Percentiles rank a stretch among this genome's conserved stretches.
Evolutionary conservation across 805 yeast genomes (phyloP).

Genomic region (Kuraishia molischiana): DNA sequence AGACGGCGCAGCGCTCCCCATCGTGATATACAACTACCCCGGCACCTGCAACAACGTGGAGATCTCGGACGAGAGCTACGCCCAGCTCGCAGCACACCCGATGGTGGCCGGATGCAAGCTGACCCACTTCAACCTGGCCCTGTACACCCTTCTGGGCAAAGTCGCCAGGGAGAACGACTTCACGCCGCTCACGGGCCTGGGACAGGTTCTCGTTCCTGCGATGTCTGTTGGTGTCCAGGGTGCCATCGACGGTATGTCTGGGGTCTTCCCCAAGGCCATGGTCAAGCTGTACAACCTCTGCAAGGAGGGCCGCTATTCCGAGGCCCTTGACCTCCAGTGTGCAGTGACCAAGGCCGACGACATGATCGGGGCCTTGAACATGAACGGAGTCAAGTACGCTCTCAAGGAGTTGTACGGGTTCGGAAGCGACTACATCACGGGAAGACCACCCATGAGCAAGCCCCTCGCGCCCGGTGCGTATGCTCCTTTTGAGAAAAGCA

Average conservation of each 20-base stretch:
- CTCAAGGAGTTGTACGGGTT: slow-evolving; percentile 14
- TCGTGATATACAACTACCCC: slow-evolving; percentile 33
- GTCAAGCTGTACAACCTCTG: slow-evolving; percentile 28
- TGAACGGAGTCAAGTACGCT: slow-evolving; percentile 20
- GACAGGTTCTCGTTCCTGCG: slow-evolving; percentile 40
- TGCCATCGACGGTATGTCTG: slow-evolving; percentile 41
- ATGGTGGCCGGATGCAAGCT: slow-evolving; percentile 40
- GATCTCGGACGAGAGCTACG: slow-evolving; percentile 25
- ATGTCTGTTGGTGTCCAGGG: slow-evolving; percentile 35
- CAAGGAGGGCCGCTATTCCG: slow-evolving; percentile 26
- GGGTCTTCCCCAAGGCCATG: slow-evolving; percentile 39
- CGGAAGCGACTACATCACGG: slow-evolving; percentile 18
- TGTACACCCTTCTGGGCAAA: slow-evolving; percentile 33
- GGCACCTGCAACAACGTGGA: slow-evolving; percentile 28
- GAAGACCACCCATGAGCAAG: slow-evolving; percentile 36
- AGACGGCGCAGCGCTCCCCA: slow-evolving; percentile 27
- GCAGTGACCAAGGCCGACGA: slow-evolving; percentile 34
- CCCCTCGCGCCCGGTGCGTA: slow-evolving; percentile 20
- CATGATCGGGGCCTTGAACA: slow-evolving; percentile 24
- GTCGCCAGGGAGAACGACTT: slow-evolving; percentile 24
- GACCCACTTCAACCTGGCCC: slow-evolving; percentile 40
- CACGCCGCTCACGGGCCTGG: slow-evolving; percentile 37
- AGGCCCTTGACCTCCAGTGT: slow-evolving; percentile 32
- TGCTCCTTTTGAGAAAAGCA: slow-evolving; percentile 10
- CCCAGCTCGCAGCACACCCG: slow-evolving; percentile 28